Evolutionary conservation across 495 filamentous ascomycete genomes (phyloP).

Genomic region (Penicillium manginii): DNA sequence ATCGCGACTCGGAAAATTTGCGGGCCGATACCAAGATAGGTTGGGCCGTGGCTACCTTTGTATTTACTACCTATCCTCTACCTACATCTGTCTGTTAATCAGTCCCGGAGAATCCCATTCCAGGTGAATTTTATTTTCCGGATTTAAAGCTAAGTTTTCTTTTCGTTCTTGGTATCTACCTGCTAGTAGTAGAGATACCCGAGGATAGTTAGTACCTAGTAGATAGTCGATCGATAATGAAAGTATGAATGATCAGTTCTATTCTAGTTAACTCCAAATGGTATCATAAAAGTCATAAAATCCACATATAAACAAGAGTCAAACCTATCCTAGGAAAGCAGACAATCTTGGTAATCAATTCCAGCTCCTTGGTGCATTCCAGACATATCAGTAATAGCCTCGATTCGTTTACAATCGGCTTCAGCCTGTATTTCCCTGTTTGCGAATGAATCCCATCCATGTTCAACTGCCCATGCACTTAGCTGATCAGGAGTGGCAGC

Average conservation of each 20-base stretch:
- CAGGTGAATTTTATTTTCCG: too few species aligned
- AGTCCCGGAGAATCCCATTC: too few species aligned
- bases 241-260: not conserved
- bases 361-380: constrained; percentile 9
- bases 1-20: constrained; percentile 16
- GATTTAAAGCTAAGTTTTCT: too few species aligned
- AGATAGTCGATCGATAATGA: not conserved
- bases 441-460: constrained; percentile 20
- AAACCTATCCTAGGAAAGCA: constrained; percentile 7
- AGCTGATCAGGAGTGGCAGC: not conserved
- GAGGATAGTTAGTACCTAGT: too few species aligned
- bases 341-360: constrained; percentile 15
- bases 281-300: constrained; percentile 17
- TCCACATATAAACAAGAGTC: not conserved
- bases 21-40: not conserved
- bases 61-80: not conserved
- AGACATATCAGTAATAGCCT: constrained; percentile 11
- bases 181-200: too few species aligned
- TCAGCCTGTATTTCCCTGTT: constrained; percentile 9
- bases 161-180: too few species aligned
- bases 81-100: not conserved
- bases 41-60: too few species aligned
- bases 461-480: constrained; percentile 24
- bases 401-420: constrained; percentile 11
- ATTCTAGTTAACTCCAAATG: constrained; percentile 22